Evolutionary conservation across 208 protist genomes (phyloP), one percentile per base, ranked within the genome.

Genomic region (Trypanosoma melophagium): DNA sequence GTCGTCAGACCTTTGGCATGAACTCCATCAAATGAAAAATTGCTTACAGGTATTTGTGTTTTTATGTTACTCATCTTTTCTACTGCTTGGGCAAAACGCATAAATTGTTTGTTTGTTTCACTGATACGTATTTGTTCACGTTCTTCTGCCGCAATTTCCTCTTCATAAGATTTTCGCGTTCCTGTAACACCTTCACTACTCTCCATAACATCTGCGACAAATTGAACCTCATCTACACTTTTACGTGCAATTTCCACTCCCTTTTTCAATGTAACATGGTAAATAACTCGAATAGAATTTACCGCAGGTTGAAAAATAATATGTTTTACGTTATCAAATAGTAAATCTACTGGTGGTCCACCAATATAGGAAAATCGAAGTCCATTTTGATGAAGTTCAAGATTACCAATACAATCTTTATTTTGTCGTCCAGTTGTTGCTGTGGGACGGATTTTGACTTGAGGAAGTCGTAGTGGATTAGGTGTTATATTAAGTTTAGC

Each of bases 301-400:
- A 98, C 83, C 17, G 87, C 90, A 1, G 94, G 94, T 76, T 99
- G 97, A 63, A 99, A 99, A 62, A 99, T 98, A 62, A 97, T 80
- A 77, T 99, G 93, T 71, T 96, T 96, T 50, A 99, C 93, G 72
- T 99, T 99, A 19, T 92, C 89, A 69, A 97, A 99, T 5, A 97
- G 56, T 44, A 99, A 86, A 58, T 98, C 96, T 25, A 98, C 71
- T 35, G 84, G 83, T 3, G 72, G 58, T 10, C 84, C 87, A 49
- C 87, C 94, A 53, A 89, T 76, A 45, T 89, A 86, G 14, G 69
- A 79, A 76, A 98, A 99, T 10, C 97, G 86, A 31, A 99, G 77
- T 42, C 98, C 98, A 76, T 99, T 99, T 35, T 83, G 63, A 74
- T 99, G 98, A 22, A 95, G 79, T 71, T 98, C 92, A 1, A 99